phyloP scores from a whole-genome alignment of 331 rosid species.

The Erythrophleum ivorense region DNA sequence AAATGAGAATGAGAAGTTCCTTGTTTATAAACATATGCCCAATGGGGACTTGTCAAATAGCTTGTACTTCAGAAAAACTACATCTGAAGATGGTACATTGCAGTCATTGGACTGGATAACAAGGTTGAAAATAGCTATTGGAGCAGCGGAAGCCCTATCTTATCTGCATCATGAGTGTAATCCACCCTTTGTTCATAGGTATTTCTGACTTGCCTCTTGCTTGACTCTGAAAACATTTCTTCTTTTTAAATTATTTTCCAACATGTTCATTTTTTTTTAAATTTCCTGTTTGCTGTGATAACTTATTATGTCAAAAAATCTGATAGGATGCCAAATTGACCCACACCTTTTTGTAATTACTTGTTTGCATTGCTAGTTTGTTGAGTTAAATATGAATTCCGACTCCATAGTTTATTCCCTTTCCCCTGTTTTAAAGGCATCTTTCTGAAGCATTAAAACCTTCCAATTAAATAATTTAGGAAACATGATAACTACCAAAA shows the following conservation, averaged over 20 bases:
- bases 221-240: neutral
- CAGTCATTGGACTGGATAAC: constrained; percentile 98
- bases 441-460: constrained; percentile 20
- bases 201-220: constrained; percentile 40
- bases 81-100: constrained; percentile 67
- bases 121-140: constrained; percentile 92
- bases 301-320: neutral
- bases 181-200: constrained; percentile 97
- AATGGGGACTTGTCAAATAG: constrained; percentile 88
- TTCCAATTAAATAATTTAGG: neutral
- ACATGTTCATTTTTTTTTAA: neutral
- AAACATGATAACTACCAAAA: neutral
- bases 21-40: constrained; percentile 81
- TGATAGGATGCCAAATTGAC: constrained; percentile 28
- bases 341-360: neutral
- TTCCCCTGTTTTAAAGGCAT: neutral
- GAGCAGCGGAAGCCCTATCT: constrained; percentile 88
- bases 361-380: neutral
- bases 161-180: constrained; percentile 87
- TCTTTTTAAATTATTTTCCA: neutral
- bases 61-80: constrained; percentile 62
- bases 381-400: neutral
- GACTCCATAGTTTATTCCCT: neutral
- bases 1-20: constrained; percentile 82
- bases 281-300: neutral